Conservation (phyloP, 2,329 filamentous ascomycete species). For the Harringtonia lauricola region DNA sequence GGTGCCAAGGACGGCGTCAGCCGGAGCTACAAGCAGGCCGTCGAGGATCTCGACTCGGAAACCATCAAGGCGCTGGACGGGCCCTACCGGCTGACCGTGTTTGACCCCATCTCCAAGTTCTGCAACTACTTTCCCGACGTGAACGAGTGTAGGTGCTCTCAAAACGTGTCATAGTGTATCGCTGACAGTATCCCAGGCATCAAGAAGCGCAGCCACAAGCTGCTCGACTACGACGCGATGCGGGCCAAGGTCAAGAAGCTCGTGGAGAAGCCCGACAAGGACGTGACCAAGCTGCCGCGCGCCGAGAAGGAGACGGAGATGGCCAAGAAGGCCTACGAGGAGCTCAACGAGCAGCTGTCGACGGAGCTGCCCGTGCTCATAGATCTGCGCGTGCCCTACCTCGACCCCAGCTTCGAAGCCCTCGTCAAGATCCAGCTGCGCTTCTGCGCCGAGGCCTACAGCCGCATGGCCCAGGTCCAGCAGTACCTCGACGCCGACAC, state of each 20-base stretch:
- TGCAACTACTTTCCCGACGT: conserved; percentile 98
- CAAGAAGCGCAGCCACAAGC: conserved; percentile 97
- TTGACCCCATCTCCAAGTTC: conserved; percentile 92
- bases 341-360: conserved; percentile 92
- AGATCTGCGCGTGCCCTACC: conserved; percentile 89
- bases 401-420: conserved; percentile 94
- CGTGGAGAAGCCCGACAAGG: conserved; percentile 97
- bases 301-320: conserved; percentile 95
- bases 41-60: conserved; percentile 93
- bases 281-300: conserved; percentile 88
- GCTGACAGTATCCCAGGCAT: too few species aligned
- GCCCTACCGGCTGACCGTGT: conserved; percentile 84
- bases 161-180: neutral
- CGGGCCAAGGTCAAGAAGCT: conserved; percentile 95
- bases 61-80: conserved; percentile 98
- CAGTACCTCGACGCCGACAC: conserved; percentile 96
- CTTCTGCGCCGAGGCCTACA: conserved; percentile 97
- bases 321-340: conserved; percentile 86
- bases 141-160: conserved; percentile 65
- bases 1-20: conserved; percentile 92
- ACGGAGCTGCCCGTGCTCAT: conserved; percentile 91
- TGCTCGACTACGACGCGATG: conserved; percentile 94
- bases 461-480: conserved; percentile 96
- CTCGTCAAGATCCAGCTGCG: conserved; percentile 96
- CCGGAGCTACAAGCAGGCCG: conserved; percentile 94